A percentile compares a stretch with the other conserved stretches of the same genome.
Conservation (phyloP, 1,284 basidiomycete genomes). For the Dichomitus squalens region DNA sequence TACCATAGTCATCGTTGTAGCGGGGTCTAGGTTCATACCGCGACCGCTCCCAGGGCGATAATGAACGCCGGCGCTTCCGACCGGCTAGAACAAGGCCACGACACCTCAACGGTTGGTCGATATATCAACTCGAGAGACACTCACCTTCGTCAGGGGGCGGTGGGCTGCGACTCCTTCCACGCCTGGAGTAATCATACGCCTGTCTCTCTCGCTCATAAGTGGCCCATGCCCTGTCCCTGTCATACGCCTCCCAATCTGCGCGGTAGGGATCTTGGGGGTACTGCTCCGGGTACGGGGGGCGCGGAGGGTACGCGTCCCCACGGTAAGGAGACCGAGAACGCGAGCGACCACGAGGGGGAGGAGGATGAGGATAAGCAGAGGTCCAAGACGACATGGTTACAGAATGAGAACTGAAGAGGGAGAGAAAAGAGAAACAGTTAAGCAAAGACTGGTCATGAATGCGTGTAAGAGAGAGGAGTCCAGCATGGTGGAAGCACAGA, state of each 20-base stretch:
- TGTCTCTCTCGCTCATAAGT: conserved; percentile 69
- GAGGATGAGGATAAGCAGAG: conserved; percentile 59
- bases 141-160: conserved; percentile 68
- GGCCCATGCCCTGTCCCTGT: conserved; percentile 69
- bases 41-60: conserved; percentile 84
- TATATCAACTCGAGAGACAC: conserved; percentile 25
- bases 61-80: conserved; percentile 82
- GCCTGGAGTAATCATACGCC: conserved; percentile 58
- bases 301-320: conserved; percentile 47
- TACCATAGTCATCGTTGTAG: conserved; percentile 80
- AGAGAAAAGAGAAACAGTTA: conserved; percentile 64
- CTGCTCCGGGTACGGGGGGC: conserved; percentile 58
- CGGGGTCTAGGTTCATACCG: conserved; percentile 80
- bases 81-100: conserved; percentile 40
- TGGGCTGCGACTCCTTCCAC: conserved; percentile 70
- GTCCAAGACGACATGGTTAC: conserved; percentile 65
- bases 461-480: conserved; percentile 60
- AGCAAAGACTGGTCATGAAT: conserved; percentile 60
- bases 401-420: conserved; percentile 60
- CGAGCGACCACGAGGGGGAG: conserved; percentile 65
- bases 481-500: conserved; percentile 88
- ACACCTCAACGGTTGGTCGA: conserved; percentile 7
- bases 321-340: conserved; percentile 77
- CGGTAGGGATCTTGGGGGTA: conserved; percentile 61
- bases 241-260: conserved; percentile 67